Percentiles rank a stretch among this genome's conserved stretches.
Conservation (phyloP, 306 rosid genomes). For the Crotalaria pallida region DNA sequence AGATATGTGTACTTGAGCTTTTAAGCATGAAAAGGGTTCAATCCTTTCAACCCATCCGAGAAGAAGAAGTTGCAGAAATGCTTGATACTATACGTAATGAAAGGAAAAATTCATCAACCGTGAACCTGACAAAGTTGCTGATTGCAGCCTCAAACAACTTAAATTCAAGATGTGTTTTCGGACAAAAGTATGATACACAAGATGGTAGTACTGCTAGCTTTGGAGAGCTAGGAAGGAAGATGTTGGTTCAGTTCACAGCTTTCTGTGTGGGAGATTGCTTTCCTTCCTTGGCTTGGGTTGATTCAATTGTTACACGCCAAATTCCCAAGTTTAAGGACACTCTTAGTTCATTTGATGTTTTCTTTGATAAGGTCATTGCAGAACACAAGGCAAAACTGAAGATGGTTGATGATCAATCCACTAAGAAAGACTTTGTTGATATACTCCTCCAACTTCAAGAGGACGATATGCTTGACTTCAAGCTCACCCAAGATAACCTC, state of each 20-base stretch:
- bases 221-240: neutral
- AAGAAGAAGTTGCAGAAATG: neutral
- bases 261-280: slow-evolving; percentile 15
- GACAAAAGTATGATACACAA: neutral
- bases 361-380: slow-evolving; percentile 2
- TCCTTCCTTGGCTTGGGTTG: slow-evolving; percentile 20
- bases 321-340: neutral
- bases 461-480: neutral
- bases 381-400: neutral
- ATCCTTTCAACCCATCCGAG: neutral
- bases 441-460: slow-evolving; percentile 15
- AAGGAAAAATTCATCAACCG: neutral
- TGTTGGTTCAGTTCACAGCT: neutral
- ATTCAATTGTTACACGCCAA: neutral
- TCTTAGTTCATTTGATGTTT: neutral
- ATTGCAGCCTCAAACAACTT: neutral
- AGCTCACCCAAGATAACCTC: neutral
- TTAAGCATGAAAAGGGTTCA: slow-evolving; percentile 8
- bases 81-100: neutral
- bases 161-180: neutral
- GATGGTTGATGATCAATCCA: too few species aligned
- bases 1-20: slow-evolving; percentile 12
- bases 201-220: neutral
- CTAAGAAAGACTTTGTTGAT: slow-evolving; percentile 6
- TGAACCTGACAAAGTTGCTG: neutral